phyloP scores from a whole-genome alignment of 164 flowering plant species.

The Pachysandra terminalis region DNA sequence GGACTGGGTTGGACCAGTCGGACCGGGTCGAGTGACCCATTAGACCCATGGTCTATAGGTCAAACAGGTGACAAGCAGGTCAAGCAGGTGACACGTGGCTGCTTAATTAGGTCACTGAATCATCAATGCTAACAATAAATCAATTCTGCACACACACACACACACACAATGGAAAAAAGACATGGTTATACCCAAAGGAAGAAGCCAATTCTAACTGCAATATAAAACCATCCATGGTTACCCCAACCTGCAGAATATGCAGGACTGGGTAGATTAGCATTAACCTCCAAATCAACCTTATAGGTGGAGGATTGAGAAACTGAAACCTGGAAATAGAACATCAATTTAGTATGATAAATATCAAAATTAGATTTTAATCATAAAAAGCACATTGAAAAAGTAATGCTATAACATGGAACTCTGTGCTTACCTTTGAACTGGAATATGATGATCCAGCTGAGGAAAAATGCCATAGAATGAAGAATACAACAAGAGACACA shows the following conservation, averaged over 20 bases:
- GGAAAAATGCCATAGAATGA: conserved; percentile 63
- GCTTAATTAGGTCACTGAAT: no score
- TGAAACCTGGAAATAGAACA: conserved; percentile 31
- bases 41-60: no score
- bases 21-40: no score
- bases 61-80: no score
- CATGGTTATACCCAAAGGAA: conserved; percentile 81
- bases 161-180: no score
- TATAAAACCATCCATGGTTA: conserved; percentile 70
- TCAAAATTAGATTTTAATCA: background rate
- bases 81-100: no score
- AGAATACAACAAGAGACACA: conserved; percentile 72
- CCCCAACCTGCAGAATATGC: conserved; percentile 41
- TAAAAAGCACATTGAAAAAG: background rate
- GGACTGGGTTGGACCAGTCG: no score
- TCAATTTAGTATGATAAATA: background rate
- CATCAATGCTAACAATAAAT: no score
- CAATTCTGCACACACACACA: no score
- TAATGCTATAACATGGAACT: background rate
- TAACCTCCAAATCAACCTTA: conserved; percentile 35
- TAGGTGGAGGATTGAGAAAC: conserved; percentile 21
- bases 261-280: conserved; percentile 28
- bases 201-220: conserved; percentile 74
- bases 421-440: conserved; percentile 42
- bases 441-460: conserved; percentile 40